phyloP scores from a whole-genome alignment of 2,329 filamentous ascomycete species.

The Aureobasidium sp. region DNA sequence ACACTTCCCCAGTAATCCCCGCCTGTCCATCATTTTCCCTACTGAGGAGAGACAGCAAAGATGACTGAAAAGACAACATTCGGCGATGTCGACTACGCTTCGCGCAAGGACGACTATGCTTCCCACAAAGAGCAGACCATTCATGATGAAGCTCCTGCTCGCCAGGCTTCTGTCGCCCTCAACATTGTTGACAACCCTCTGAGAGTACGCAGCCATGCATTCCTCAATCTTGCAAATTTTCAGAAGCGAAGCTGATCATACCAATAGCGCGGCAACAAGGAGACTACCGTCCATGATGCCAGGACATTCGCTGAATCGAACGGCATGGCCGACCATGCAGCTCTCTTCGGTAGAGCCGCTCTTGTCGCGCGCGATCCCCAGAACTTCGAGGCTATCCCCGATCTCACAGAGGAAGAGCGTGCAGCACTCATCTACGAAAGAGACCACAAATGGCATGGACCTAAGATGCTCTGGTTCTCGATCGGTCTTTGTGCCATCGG shows the following conservation, averaged over 20 bases:
- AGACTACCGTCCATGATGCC: conserved; percentile 30
- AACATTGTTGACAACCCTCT: conserved; percentile 44
- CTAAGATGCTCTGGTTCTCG: conserved; percentile 57
- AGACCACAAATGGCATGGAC: conserved; percentile 61
- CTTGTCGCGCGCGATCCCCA: conserved; percentile 65
- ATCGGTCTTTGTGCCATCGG: conserved; percentile 46
- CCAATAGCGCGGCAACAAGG: conserved; percentile 28
- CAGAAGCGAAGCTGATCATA: conserved; percentile 15
- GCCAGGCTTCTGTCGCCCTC: conserved; percentile 37
- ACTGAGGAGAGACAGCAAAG: neutral
- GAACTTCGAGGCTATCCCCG: conserved; percentile 55
- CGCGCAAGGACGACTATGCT: conserved; percentile 1
- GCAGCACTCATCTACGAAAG: conserved; percentile 54
- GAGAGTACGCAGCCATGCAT: conserved; percentile 29
- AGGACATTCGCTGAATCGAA: conserved; percentile 28
- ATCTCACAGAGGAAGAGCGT: conserved; percentile 55
- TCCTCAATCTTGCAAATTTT: neutral
- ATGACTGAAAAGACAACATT: conserved; percentile 12
- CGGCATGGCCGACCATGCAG: conserved; percentile 32
- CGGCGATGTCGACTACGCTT: neutral
- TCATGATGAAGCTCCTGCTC: conserved; percentile 21
- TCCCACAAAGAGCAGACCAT: neutral
- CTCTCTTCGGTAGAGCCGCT: conserved; percentile 41
- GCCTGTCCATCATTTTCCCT: conserved; percentile 7
- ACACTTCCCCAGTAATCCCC: conserved; percentile 8